A percentile compares a stretch with the other conserved stretches of the same genome.
phyloP scores from a whole-genome alignment of 2,329 filamentous ascomycete species.

The Alternaria triticina region DNA sequence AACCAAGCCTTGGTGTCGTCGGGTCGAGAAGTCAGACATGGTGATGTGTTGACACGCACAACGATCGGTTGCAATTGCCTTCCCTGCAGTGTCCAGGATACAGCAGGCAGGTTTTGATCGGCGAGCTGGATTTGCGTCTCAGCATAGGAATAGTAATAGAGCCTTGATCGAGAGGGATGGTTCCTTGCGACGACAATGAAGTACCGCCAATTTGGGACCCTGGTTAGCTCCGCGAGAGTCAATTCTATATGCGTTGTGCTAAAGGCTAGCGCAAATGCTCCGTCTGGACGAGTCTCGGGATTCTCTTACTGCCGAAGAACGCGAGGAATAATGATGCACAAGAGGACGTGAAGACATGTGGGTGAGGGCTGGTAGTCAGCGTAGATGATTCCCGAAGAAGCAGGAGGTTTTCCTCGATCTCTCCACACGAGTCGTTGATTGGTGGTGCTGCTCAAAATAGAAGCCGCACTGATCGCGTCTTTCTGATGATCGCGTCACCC shows the following conservation, averaged over 20 bases:
- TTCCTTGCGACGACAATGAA: slow-evolving; percentile 11
- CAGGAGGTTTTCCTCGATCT: slow-evolving; percentile 17
- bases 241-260: slow-evolving; percentile 11
- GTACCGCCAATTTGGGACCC: slow-evolving; percentile 15
- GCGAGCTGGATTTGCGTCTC: neutral
- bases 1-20: neutral
- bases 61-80: neutral
- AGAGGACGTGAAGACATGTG: neutral
- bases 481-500: slow-evolving; percentile 25
- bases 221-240: slow-evolving; percentile 16
- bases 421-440: slow-evolving; percentile 10
- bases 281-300: neutral
- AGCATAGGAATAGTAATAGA: neutral
- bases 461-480: slow-evolving; percentile 9
- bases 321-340: neutral
- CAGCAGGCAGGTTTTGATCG: neutral
- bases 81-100: neutral
- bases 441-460: slow-evolving; percentile 29
- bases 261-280: neutral
- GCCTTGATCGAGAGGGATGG: slow-evolving; percentile 7
- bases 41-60: neutral
- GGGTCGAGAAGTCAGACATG: neutral
- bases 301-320: neutral
- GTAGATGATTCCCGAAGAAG: slow-evolving; percentile 16
- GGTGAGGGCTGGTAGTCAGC: slow-evolving; percentile 5